phyloP scores from a whole-genome alignment of 176 grass and related monocot species.

The Carex cristatella region DNA sequence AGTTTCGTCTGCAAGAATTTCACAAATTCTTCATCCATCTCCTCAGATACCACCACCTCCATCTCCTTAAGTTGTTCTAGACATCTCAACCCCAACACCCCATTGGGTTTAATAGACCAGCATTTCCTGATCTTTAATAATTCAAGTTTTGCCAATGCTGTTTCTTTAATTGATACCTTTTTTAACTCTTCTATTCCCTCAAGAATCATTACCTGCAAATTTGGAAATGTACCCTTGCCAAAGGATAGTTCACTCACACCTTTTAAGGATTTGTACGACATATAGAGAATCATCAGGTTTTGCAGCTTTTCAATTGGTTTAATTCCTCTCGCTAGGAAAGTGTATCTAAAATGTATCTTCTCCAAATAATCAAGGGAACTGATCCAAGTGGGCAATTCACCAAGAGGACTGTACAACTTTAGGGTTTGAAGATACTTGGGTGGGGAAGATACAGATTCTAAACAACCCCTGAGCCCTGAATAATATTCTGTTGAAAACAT shows the following conservation, averaged over 20 bases:
- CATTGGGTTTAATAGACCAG: background rate
- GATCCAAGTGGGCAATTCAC: constrained; percentile 3
- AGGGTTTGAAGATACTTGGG: constrained; percentile 4
- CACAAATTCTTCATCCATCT: no score
- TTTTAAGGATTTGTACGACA: background rate
- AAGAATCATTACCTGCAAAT: background rate
- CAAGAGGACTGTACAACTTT: background rate
- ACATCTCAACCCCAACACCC: background rate
- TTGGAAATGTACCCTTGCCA: background rate
- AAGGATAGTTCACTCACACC: background rate
- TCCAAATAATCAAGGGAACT: background rate
- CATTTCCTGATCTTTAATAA: background rate
- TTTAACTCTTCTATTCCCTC: background rate
- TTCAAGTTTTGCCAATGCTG: background rate
- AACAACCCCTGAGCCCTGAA: background rate
- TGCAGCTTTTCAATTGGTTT: background rate
- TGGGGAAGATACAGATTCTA: background rate
- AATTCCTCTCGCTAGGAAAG: background rate
- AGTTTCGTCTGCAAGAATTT: background rate
- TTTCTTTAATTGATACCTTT: background rate
- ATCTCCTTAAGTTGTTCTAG: background rate
- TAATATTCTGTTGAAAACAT: no score
- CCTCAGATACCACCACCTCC: background rate
- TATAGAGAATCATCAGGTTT: background rate
- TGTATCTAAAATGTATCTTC: background rate